A percentile compares a stretch with the other conserved stretches of the same genome.
phyloP scores from a whole-genome alignment of 768 basidiomycete species.

The Boletus fagicola region DNA sequence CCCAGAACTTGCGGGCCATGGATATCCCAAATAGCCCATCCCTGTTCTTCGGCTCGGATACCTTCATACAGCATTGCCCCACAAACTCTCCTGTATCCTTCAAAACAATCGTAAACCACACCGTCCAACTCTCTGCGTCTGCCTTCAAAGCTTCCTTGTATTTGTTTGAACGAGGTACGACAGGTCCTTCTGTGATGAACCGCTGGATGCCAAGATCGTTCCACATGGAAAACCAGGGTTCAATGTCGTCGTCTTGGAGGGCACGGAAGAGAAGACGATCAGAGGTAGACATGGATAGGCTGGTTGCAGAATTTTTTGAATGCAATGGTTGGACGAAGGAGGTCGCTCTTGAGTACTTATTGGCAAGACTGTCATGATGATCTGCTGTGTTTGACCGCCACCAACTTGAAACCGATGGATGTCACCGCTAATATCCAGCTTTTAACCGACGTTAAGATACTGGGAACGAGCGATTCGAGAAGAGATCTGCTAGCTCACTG shows the following conservation, averaged over 20 bases:
- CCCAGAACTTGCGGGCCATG: slow-evolving; percentile 27
- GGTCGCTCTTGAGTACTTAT: background rate
- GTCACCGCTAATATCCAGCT: too few species aligned
- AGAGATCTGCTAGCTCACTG: too few species aligned
- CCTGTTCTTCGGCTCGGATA: slow-evolving; percentile 25
- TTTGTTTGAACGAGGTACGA: slow-evolving; percentile 4
- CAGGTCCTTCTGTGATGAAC: slow-evolving; percentile 3
- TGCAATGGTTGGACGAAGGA: background rate
- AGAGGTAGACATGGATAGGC: slow-evolving; percentile 6
- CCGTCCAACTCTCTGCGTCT: slow-evolving; percentile 1
- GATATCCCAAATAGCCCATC: slow-evolving; percentile 26
- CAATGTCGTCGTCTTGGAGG: slow-evolving; percentile 7
- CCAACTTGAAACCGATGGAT: too few species aligned
- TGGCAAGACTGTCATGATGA: background rate
- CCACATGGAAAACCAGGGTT: slow-evolving; percentile 3
- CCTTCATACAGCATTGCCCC: slow-evolving; percentile 14
- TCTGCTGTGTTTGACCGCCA: background rate
- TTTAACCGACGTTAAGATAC: too few species aligned
- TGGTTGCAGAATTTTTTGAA: background rate
- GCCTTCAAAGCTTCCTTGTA: slow-evolving; percentile 6
- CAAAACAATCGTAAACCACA: slow-evolving; percentile 12
- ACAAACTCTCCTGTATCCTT: slow-evolving; percentile 6
- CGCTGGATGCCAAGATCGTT: slow-evolving; percentile 9
- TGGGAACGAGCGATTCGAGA: too few species aligned
- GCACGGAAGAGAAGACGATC: slow-evolving; percentile 11